Base-by-base conservation (phyloP, 2,329 filamentous ascomycete species). In the Ceratocystis variospora region DNA sequence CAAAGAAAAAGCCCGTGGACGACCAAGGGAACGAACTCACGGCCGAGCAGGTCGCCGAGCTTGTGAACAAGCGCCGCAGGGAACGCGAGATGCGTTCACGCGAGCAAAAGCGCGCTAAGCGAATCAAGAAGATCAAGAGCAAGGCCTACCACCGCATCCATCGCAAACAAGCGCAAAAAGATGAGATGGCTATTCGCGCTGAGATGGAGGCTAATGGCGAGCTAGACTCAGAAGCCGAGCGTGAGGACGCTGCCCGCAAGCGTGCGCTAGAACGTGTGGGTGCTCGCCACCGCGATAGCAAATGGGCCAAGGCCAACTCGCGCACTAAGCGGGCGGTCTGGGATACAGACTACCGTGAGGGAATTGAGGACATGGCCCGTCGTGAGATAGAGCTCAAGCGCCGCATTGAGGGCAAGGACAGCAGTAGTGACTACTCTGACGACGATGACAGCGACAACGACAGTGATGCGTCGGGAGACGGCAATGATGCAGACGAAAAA, bases 101-200 rank as follows among this genome's bases (percentile, higher is more conserved):
- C 10, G 93, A 97, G 76, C 88, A 95, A 72, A 87, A 91, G 55
- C 87, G 91, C 66, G 84, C 91, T 6, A 95, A 92, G 77, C 87
- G 94, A 28, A 90, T 99, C 77, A 96, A 96, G 78, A 97, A 97
- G 79, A 99, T 99, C 78, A 99, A 99, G 81, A 95, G 89, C 74
- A 99, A 96, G 75, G 84, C 91, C 0, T 99, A 96, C 74, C 89
- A 93, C 66, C 87, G 92, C 57, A 87, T 97, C 15, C 93, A 97
- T 76, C 86, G 93, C 46, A 96, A 88, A 73, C 89, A 86, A 75
- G 72, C 79, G 71, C 76, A 81, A 70, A 78, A 81, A 66, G 74
- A 84, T 68, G 75, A 85, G 74, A 77, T 79, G 73, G 81, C 80
- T 17, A 74, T 77, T 17, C 76, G 76, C 19, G 80, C 82, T 72